A percentile compares a stretch with the other conserved stretches of the same genome.
phyloP scores from a whole-genome alignment of 2,329 filamentous ascomycete genomes.

The Amesomyces nigricolor region DNA sequence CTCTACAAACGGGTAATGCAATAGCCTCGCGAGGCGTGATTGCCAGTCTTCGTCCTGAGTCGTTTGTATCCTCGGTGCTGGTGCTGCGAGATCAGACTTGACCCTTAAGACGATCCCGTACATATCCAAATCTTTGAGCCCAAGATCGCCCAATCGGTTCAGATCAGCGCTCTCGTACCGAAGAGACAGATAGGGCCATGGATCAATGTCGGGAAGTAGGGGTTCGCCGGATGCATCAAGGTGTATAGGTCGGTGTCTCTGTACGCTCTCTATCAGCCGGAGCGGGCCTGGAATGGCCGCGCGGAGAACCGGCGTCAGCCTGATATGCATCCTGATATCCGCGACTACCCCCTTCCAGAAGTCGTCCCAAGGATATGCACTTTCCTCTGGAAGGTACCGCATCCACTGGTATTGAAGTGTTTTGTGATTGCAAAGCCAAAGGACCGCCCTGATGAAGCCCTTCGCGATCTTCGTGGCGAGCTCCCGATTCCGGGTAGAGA shows the following conservation, averaged over 20 bases:
- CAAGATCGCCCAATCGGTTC: constrained; percentile 7
- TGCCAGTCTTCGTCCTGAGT: constrained; percentile 10
- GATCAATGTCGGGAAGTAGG: constrained; percentile 5
- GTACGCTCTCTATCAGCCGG: constrained; percentile 1
- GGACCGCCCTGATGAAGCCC: constrained; percentile 36
- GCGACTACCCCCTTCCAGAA: constrained; percentile 3
- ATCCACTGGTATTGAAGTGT: constrained; percentile 41
- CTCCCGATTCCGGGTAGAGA: constrained; percentile 35
- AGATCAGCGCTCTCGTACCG: constrained; percentile 6
- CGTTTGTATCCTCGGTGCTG: constrained; percentile 4
- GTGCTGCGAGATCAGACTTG: constrained; percentile 9
- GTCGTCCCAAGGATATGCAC: constrained; percentile 3
- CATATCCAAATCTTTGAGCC: constrained; percentile 2
- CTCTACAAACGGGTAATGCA: constrained; percentile 2
- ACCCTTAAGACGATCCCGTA: not conserved
- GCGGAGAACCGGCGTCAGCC: not conserved
- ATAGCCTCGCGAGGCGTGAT: constrained; percentile 4
- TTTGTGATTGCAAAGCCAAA: constrained; percentile 35
- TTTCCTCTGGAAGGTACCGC: constrained; percentile 36
- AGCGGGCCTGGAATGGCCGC: constrained; percentile 4
- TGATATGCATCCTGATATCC: constrained; percentile 2
- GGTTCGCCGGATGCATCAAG: constrained; percentile 4
- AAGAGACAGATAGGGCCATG: constrained; percentile 3
- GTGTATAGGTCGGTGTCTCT: constrained; percentile 6
- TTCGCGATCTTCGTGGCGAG: constrained; percentile 34